Percentiles rank a stretch among this genome's conserved stretches.
These are phyloP conservation scores for Theileria equi DNA, from an alignment of 169 alveolate species.

Conservation along the genomic window DNA sequence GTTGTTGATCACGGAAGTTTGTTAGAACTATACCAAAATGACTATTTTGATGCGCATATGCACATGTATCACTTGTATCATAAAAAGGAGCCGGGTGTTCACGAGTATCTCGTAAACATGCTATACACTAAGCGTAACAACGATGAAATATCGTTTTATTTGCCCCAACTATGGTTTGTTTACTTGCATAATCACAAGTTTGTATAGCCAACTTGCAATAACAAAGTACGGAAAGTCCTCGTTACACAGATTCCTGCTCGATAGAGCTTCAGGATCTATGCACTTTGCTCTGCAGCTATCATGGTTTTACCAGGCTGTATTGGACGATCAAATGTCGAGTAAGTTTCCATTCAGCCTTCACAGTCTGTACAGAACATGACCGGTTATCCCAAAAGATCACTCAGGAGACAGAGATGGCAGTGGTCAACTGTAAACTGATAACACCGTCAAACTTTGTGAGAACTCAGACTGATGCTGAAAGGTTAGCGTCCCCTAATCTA, in stretches of 20 bases:
- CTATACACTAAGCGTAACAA: slow-evolving; percentile 80
- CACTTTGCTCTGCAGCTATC: slow-evolving; percentile 83
- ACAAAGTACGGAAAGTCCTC: slow-evolving; percentile 74
- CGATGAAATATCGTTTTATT: slow-evolving; percentile 78
- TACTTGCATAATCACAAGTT: slow-evolving; percentile 36
- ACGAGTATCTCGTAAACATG: slow-evolving; percentile 85
- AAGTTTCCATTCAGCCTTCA: not conserved
- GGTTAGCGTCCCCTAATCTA: slow-evolving; percentile 66
- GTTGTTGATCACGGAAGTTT: slow-evolving; percentile 74
- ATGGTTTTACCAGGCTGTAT: slow-evolving; percentile 85
- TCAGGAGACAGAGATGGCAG: slow-evolving; percentile 89
- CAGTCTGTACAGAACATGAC: slow-evolving; percentile 49
- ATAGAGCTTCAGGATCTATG: slow-evolving; percentile 82
- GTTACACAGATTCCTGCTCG: slow-evolving; percentile 77
- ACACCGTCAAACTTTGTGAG: slow-evolving; percentile 19
- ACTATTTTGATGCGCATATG: slow-evolving; percentile 84
- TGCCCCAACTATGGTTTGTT: slow-evolving; percentile 75
- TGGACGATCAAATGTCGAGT: slow-evolving; percentile 73
- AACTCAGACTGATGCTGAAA: slow-evolving; percentile 26
- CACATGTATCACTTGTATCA: slow-evolving; percentile 85
- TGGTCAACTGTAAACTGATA: slow-evolving; percentile 83
- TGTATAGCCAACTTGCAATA: slow-evolving; percentile 65
- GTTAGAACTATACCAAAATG: slow-evolving; percentile 84
- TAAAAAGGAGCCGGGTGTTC: slow-evolving; percentile 85
- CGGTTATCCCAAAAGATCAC: slow-evolving; percentile 82